phyloP scores from a whole-genome alignment of 768 basidiomycete genomes.

The Boletus huronensis region DNA sequence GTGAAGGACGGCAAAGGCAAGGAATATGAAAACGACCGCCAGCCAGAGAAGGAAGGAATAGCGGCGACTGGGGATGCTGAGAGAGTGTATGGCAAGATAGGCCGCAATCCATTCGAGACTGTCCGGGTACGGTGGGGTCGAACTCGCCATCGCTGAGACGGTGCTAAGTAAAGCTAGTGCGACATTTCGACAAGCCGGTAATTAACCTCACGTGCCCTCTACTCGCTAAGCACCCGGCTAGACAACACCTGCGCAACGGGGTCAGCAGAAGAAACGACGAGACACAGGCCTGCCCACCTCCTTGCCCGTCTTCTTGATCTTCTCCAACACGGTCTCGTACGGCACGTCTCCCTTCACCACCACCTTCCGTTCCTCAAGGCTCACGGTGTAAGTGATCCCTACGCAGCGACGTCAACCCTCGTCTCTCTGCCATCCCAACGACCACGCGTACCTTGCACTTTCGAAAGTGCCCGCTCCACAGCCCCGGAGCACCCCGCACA shows the following conservation, averaged over 20 bases:
- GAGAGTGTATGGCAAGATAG: slow-evolving; percentile 55
- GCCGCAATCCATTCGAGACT: slow-evolving; percentile 51
- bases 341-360: slow-evolving; percentile 55
- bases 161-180: no score
- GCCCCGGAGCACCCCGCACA: slow-evolving; percentile 87
- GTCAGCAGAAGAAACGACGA: not conserved
- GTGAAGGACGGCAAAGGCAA: slow-evolving; percentile 41
- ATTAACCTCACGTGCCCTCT: no score
- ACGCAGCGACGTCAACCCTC: not conserved
- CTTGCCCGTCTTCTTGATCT: slow-evolving; percentile 91
- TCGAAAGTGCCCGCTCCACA: slow-evolving; percentile 68
- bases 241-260: slow-evolving; percentile 38
- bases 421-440: not conserved
- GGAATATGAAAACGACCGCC: slow-evolving; percentile 40
- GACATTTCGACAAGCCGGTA: no score
- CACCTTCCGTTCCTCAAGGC: slow-evolving; percentile 69
- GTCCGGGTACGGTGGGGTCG: slow-evolving; percentile 43
- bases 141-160: no score
- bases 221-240: no score
- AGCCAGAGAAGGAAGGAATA: slow-evolving; percentile 63
- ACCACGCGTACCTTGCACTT: slow-evolving; percentile 40
- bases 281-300: slow-evolving; percentile 68
- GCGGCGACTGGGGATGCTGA: slow-evolving; percentile 48
- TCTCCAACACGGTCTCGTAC: slow-evolving; percentile 64
- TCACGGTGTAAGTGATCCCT: slow-evolving; percentile 49